Evolutionary conservation across 306 rosid genomes (phyloP).

Genomic region (Vicia sativa): DNA sequence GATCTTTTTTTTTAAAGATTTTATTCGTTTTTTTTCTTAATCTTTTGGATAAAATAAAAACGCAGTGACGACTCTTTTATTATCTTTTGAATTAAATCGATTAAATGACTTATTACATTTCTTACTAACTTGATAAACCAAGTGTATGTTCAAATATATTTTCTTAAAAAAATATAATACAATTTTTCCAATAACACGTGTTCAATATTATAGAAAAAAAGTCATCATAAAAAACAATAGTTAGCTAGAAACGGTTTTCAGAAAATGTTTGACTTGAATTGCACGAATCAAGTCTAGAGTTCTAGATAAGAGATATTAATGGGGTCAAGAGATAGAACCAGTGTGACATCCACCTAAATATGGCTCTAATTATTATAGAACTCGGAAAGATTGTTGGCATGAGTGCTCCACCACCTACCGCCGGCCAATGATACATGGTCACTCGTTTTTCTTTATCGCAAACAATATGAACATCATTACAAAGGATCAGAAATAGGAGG

Average conservation of each 20-base stretch:
- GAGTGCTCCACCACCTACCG: constrained; percentile 41
- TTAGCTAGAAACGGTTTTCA: background rate
- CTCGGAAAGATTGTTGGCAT: background rate
- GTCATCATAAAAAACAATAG: background rate
- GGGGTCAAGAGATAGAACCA: background rate
- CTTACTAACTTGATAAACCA: no score
- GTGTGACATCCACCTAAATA: background rate
- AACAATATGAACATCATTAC: constrained; percentile 37
- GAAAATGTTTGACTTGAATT: constrained; percentile 2
- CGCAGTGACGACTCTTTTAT: no score
- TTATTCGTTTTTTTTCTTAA: no score
- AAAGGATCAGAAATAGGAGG: background rate
- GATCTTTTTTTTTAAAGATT: no score
- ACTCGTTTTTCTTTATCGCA: constrained; percentile 39
- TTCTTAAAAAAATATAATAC: no score
- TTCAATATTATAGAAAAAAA: no score
- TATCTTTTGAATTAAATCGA: no score
- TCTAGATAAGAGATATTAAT: background rate
- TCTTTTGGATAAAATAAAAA: no score
- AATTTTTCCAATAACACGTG: background rate
- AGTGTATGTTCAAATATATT: no score
- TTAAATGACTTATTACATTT: no score
- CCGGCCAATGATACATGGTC: constrained; percentile 40
- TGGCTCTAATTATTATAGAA: background rate
- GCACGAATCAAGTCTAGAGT: background rate